Base-by-base conservation (phyloP, 148 eudicot genomes). In the Drosera capensis region DNA sequence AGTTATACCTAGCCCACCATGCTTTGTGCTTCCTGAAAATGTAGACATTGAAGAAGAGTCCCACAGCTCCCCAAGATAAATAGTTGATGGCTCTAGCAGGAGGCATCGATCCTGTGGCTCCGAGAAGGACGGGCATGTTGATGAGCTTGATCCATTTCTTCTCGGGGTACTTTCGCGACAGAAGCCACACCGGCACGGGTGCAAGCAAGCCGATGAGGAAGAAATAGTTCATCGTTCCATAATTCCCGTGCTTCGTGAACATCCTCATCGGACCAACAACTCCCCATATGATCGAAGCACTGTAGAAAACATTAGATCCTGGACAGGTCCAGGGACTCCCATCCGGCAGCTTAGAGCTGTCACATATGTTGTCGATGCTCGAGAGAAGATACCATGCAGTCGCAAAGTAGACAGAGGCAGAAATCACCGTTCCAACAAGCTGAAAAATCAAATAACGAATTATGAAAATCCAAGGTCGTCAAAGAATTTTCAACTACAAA, bases 1-100 rank as follows among this genome's bases (percentile, higher is more conserved):
- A 28, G 9, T 28, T 28, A 28, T 28, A 9, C 31, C 31, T 28
- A 28, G 31, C 31, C 31, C 31, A 28, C 31, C 31, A 28, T 28
- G 6, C 31, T 28, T 3, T 28, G 31, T 28, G 9, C 31, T 28
- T 28, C 31, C 31, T 28, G 9, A 28, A 28, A 9, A 28, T 28
- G 9, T 28, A 28, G 9, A 28, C 9, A 9, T 28, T 28, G 31
- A 28, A 28, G 31, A 28, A 28, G 6, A 28, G 6, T 28, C 31
- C 31, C 31, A 28, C 31, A 28, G 31, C 31, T 28, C 31, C 31
- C 31, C 9, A 28, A 3, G 31, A 3, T 9, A 28, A 28, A 9
- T 28, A 28, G 16, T 67, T 70, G 3, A 74, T 55, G 5, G 72
- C 39, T 19, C 60, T 67, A 20, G 73, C 31, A 4, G 31, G 31